Percentiles rank a stretch among this genome's conserved stretches.
phyloP scores from a whole-genome alignment of 768 basidiomycete species.

The Chalciporus sphaerocephalus region DNA sequence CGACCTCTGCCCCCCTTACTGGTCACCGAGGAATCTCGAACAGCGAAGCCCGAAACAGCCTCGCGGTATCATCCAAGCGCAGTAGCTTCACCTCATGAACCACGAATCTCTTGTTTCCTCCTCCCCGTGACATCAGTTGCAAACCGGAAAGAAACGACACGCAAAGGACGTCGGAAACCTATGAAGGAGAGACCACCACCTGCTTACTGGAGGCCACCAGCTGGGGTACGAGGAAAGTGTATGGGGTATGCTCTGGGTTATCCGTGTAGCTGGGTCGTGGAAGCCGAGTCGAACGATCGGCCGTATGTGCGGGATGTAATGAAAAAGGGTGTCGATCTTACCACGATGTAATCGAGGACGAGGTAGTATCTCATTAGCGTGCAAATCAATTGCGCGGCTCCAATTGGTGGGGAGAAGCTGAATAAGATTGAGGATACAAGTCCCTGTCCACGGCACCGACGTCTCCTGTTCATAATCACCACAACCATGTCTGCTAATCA shows the following conservation, averaged over 20 bases:
- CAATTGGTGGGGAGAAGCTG: no score
- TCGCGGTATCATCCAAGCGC: not conserved
- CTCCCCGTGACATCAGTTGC: constrained; percentile 13
- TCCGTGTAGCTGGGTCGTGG: constrained; percentile 26
- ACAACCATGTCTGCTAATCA: constrained; percentile 40
- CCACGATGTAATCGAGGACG: constrained; percentile 16
- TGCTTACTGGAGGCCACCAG: constrained; percentile 28
- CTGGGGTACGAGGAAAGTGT: constrained; percentile 20
- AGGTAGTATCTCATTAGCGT: not conserved
- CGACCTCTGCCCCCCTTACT: constrained; percentile 17
- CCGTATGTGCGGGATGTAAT: constrained; percentile 26
- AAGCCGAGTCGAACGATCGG: not conserved
- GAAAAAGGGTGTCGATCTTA: constrained; percentile 18
- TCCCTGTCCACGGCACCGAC: not conserved
- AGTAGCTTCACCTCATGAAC: constrained; percentile 23
- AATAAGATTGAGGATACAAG: no score
- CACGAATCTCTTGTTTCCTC: constrained; percentile 14
- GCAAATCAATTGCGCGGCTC: no score
- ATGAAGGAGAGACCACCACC: constrained; percentile 19
- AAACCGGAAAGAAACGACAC: not conserved
- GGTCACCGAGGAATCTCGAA: constrained; percentile 20
- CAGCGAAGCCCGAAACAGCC: not conserved
- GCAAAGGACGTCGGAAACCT: constrained; percentile 10
- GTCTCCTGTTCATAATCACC: constrained; percentile 3
- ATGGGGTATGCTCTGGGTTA: constrained; percentile 31